Evolutionary conservation across 441 rosid species (phyloP), one percentile per base, ranked within the genome.

Genomic region (Adansonia grandidieri): DNA sequence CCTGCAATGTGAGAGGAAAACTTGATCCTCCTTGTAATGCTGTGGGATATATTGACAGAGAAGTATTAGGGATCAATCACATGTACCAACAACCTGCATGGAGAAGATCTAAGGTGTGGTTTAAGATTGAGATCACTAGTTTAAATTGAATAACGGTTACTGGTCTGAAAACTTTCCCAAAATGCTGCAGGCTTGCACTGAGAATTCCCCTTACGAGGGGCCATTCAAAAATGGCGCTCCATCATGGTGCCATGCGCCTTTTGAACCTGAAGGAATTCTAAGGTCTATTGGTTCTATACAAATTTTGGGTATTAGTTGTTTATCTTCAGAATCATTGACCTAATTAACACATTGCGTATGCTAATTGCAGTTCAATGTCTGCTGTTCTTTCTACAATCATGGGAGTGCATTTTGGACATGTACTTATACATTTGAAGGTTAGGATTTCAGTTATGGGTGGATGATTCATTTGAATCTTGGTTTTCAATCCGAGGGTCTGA

Each of bases 21-120:
- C 81, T 95, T 48, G 86, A 90, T 80, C 95, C 97, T 85, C 90
- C 97, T 50, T 93, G 98, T 73, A 95, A 95, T 80, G 98, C 95
- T 20, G 93, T 84, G 72, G 98, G 97, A 75, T 92, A 86, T 51
- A 78, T 92, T 77, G 98, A 95, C 79, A 87, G 96, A 82, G 48
- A 79, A 83, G 82, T 92, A 32, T 84, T 95, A 24, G 98, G 97
- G 79, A 83, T 91, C 67, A 83, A 86, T 67, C 98, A 91, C 78
- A 74, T 93, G 93, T 93, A 93, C 84, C 85, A 80, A 5, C 92
- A 73, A 81, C 98, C 98, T 50, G 98, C 98, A 11, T 95, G 97
- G 98, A 92, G 85, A 86, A 88, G 98, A 87, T 85, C 93, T 19
- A 83, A 92, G 95, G 98, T 93, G 75, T 28, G 28, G 62, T 58